A percentile compares a stretch with the other conserved stretches of the same genome.
Evolutionary conservation across 225 moss, liverwort and hornwort species (phyloP).

Genomic region (Sphagnum contortum): DNA sequence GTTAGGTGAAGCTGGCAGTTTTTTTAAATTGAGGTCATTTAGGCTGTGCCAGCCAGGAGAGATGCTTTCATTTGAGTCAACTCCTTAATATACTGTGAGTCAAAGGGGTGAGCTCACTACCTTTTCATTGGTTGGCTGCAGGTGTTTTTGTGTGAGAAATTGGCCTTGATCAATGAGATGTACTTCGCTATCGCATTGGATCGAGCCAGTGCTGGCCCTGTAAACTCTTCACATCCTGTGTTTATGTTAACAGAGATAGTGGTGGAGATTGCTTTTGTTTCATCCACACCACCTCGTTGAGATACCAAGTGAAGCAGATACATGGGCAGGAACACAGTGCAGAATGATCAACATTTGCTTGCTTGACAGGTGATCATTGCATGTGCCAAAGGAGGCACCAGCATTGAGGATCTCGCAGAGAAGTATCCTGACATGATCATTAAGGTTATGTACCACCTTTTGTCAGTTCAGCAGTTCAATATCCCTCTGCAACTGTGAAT

Average conservation of each 20-base stretch:
- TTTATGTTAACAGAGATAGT: too few species aligned
- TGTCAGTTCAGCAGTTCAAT: background rate
- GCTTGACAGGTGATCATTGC: slow-evolving; percentile 77
- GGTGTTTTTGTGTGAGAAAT: slow-evolving; percentile 74
- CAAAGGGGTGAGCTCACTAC: too few species aligned
- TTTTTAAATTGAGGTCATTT: background rate
- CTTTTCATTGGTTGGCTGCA: slow-evolving; percentile 12
- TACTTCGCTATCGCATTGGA: slow-evolving; percentile 95
- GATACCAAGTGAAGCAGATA: too few species aligned
- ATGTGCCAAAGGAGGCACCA: slow-evolving; percentile 95
- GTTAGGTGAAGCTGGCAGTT: background rate
- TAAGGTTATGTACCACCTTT: slow-evolving; percentile 35
- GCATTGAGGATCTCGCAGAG: slow-evolving; percentile 98
- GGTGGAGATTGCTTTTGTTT: too few species aligned
- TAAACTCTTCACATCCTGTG: slow-evolving; percentile 14
- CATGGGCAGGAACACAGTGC: too few species aligned
- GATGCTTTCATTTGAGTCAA: too few species aligned
- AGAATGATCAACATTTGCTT: slow-evolving; percentile 1
- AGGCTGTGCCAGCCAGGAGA: too few species aligned
- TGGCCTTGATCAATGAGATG: slow-evolving; percentile 86
- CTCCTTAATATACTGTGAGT: too few species aligned
- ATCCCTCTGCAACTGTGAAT: too few species aligned
- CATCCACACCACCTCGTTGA: too few species aligned
- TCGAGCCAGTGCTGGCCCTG: slow-evolving; percentile 89
- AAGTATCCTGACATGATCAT: slow-evolving; percentile 96